These are phyloP conservation scores for Aspergillus sp. DNA, from an alignment of 2,329 filamentous ascomycete genomes.

Conservation along the genomic window DNA sequence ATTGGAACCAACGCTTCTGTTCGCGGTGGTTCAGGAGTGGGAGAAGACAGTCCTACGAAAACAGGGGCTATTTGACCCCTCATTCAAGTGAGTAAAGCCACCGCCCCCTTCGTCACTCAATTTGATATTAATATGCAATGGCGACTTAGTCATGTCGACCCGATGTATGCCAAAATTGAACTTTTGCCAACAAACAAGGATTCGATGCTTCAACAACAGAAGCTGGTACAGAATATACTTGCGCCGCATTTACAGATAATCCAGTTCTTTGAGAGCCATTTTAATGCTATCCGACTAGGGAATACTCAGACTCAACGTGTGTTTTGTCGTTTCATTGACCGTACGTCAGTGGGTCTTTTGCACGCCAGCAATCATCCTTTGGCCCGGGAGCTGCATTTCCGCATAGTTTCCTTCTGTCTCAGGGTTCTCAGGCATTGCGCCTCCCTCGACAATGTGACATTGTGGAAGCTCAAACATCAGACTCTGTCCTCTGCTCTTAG, in stretches of 20 bases:
- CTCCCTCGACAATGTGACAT: conserved; percentile 60
- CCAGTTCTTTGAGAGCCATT: conserved; percentile 91
- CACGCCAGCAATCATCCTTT: conserved; percentile 76
- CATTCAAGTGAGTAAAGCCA: conserved; percentile 56
- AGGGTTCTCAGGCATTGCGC: conserved; percentile 73
- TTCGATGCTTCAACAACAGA: conserved; percentile 70
- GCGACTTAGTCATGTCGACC: conserved; percentile 66
- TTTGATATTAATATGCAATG: conserved; percentile 14
- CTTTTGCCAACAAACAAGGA: conserved; percentile 88
- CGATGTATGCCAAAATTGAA: conserved; percentile 88
- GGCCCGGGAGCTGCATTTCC: conserved; percentile 87
- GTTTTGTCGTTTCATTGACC: conserved; percentile 76
- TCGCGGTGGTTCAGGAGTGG: conserved; percentile 88
- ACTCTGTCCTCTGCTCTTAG: conserved; percentile 80
- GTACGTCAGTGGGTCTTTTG: conserved; percentile 74
- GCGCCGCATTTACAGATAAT: conserved; percentile 82
- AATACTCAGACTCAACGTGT: conserved; percentile 78
- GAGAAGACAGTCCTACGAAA: conserved; percentile 76
- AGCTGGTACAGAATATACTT: conserved; percentile 76
- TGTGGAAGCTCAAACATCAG: conserved; percentile 85
- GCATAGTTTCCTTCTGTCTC: conserved; percentile 79
- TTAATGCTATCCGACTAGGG: conserved; percentile 85
- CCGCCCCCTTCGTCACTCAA: not conserved
- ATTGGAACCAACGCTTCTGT: conserved; percentile 81
- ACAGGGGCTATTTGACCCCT: conserved; percentile 76